A percentile compares a stretch with the other conserved stretches of the same genome.
Evolutionary conservation across 306 rosid genomes (phyloP).

Genomic region (Biancaea sappan): DNA sequence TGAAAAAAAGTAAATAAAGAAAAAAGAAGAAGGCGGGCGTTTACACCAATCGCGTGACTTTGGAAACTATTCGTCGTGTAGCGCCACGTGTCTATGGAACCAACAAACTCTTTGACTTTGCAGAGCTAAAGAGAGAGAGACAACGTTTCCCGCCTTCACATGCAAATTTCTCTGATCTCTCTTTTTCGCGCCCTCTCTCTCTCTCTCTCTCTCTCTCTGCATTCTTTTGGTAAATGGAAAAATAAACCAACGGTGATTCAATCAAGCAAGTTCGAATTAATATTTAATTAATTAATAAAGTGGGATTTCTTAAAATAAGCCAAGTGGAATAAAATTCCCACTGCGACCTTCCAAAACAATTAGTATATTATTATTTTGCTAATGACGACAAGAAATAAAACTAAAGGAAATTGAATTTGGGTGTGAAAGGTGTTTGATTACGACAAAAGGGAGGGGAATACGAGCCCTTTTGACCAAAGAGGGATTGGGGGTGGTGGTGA

Average conservation of each 20-base stretch:
- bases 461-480: conserved; percentile 35
- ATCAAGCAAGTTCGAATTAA: background rate
- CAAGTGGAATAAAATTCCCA: conserved; percentile 7
- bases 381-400: background rate
- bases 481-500: conserved; percentile 19
- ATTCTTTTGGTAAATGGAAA: background rate
- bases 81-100: conserved; percentile 33
- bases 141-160: conserved; percentile 46
- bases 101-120: conserved; percentile 69
- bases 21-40: conserved; percentile 2
- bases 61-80: conserved; percentile 43
- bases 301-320: background rate
- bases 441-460: background rate
- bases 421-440: background rate
- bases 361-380: background rate
- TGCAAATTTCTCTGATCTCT: conserved; percentile 14
- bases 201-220: conserved; percentile 15
- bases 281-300: background rate
- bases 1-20: background rate
- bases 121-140: conserved; percentile 4
- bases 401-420: background rate
- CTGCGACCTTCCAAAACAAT: conserved; percentile 22
- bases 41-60: conserved; percentile 47
- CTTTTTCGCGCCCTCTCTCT: conserved; percentile 2
- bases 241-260: background rate